phyloP scores from a whole-genome alignment of 495 filamentous ascomycete species.

The Penicillium bialowiezense region DNA sequence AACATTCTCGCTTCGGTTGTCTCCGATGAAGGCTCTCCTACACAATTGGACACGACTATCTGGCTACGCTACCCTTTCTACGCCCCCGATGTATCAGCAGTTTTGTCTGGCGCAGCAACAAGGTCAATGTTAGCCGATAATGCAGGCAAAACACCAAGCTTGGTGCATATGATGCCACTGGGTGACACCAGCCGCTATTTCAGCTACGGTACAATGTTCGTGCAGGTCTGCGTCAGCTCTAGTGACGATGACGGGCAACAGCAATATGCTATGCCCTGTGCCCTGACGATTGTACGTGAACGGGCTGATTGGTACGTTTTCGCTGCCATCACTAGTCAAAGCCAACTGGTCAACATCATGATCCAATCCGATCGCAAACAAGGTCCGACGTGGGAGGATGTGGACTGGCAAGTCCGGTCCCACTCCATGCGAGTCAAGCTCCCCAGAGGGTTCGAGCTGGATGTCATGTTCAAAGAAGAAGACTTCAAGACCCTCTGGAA shows the following conservation, averaged over 20 bases:
- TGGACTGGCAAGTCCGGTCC: slow-evolving; percentile 67
- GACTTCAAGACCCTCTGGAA: slow-evolving; percentile 75
- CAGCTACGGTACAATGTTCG: slow-evolving; percentile 70
- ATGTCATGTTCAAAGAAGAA: slow-evolving; percentile 64
- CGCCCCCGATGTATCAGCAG: slow-evolving; percentile 61
- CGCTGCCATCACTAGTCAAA: slow-evolving; percentile 72
- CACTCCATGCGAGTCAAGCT: slow-evolving; percentile 62
- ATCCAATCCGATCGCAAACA: slow-evolving; percentile 64
- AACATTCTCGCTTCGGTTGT: slow-evolving; percentile 61
- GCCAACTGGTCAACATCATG: slow-evolving; percentile 67
- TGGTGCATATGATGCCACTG: slow-evolving; percentile 68
- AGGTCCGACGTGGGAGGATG: slow-evolving; percentile 75
- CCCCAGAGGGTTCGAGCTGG: slow-evolving; percentile 64
- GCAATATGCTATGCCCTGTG: slow-evolving; percentile 63
- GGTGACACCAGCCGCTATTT: slow-evolving; percentile 68
- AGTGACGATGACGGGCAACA: slow-evolving; percentile 56
- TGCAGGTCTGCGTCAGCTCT: slow-evolving; percentile 65
- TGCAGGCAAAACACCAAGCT: slow-evolving; percentile 35
- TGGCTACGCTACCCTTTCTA: slow-evolving; percentile 73
- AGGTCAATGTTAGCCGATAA: slow-evolving; percentile 44
- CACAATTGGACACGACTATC: slow-evolving; percentile 67
- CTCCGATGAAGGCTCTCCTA: slow-evolving; percentile 48
- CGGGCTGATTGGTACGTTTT: slow-evolving; percentile 62
- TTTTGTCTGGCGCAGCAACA: slow-evolving; percentile 60
- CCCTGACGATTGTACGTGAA: slow-evolving; percentile 70